Evolutionary conservation across 2,329 filamentous ascomycete species (phyloP).

Genomic region (Cercospora zeae-maydis): DNA sequence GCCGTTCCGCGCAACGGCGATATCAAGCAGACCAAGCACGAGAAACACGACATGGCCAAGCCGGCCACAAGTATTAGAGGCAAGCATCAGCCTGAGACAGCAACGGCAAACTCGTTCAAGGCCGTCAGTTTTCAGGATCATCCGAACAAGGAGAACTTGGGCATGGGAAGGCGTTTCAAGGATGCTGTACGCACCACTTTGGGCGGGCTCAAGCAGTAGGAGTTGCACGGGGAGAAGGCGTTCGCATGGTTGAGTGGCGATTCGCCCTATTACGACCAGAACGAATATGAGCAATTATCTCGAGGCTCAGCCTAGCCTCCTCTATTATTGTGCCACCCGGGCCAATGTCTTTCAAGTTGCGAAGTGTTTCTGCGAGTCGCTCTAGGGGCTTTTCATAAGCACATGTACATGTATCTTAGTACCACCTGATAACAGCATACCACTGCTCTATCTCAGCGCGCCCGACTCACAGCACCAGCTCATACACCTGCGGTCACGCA

Average conservation of each 20-base stretch:
- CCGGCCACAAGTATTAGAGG: constrained; percentile 5
- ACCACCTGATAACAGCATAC: too few relatives aligned
- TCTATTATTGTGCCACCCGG: too few relatives aligned
- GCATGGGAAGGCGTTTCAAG: constrained; percentile 26
- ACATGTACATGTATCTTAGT: too few relatives aligned
- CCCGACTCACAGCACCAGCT: too few relatives aligned
- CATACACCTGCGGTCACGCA: not conserved
- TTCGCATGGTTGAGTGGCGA: constrained; percentile 6
- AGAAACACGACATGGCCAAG: constrained; percentile 20
- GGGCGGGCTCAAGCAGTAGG: constrained; percentile 8
- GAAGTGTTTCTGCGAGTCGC: too few relatives aligned
- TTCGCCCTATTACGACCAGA: not conserved
- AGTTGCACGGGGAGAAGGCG: not conserved
- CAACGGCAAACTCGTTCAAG: constrained; percentile 12
- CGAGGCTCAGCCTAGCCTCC: not conserved
- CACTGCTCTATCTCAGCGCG: too few relatives aligned
- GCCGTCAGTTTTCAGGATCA: constrained; percentile 15
- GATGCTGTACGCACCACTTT: constrained; percentile 16
- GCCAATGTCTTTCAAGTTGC: too few relatives aligned
- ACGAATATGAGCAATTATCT: not conserved
- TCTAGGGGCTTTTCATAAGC: too few relatives aligned
- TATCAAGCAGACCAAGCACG: constrained; percentile 11
- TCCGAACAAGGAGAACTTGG: constrained; percentile 23
- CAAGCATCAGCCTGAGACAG: constrained; percentile 1
- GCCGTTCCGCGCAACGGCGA: constrained; percentile 12